Conservation (phyloP, 2,329 filamentous ascomycete genomes). For the Albifimbria verrucaria region DNA sequence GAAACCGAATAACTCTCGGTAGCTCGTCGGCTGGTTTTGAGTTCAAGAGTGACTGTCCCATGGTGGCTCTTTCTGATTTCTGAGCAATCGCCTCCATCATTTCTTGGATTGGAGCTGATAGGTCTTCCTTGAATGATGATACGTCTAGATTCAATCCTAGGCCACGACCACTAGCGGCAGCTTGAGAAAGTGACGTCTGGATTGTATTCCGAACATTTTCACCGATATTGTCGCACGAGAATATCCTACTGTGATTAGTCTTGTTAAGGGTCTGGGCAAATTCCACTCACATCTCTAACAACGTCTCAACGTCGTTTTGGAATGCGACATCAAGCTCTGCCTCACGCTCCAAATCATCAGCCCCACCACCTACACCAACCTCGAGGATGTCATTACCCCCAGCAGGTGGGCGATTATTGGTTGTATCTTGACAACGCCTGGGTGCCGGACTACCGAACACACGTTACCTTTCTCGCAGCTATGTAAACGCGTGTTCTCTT, state of each 20-base stretch:
- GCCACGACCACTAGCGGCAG: conserved; percentile 17
- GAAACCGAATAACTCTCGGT: conserved; percentile 57
- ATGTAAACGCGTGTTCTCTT: conserved; percentile 66
- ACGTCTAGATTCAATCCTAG: conserved; percentile 21
- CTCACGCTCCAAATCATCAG: conserved; percentile 67
- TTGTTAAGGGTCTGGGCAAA: not conserved
- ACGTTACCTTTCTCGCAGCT: conserved; percentile 76
- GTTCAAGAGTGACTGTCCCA: not conserved
- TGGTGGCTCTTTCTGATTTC: not conserved
- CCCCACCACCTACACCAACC: conserved; percentile 74
- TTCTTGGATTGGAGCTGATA: conserved; percentile 10
- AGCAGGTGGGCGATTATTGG: conserved; percentile 68
- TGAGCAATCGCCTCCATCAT: conserved; percentile 9
- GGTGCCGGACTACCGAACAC: conserved; percentile 46
- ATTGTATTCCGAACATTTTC: conserved; percentile 9
- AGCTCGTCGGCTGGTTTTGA: conserved; percentile 18
- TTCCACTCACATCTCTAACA: conserved; percentile 37
- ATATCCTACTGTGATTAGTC: conserved; percentile 12
- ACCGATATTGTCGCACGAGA: conserved; percentile 7
- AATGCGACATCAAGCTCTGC: conserved; percentile 61
- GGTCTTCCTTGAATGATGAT: conserved; percentile 10
- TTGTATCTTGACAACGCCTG: conserved; percentile 67
- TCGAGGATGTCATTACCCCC: conserved; percentile 66
- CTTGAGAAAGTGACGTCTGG: conserved; percentile 10
- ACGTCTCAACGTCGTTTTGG: conserved; percentile 48